These are phyloP conservation scores for Linum usitatissimum DNA, from an alignment of 345 rosid genomes.

Conservation along the genomic window DNA sequence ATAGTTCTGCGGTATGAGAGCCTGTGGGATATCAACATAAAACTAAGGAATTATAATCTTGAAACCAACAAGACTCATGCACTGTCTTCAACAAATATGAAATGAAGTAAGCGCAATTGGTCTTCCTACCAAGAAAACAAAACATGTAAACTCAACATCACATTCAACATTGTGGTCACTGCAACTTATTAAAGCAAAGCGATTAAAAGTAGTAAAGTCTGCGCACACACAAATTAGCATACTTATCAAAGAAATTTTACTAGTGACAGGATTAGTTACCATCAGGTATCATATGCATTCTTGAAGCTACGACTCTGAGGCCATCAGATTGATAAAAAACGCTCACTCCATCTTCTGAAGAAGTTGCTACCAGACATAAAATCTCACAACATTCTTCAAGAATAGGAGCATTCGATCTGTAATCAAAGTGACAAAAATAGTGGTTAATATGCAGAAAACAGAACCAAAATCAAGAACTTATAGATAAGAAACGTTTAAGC, in stretches of 20 bases:
- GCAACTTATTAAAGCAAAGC: not conserved
- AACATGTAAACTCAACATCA: not conserved
- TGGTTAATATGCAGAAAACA: not conserved
- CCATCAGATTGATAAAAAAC: constrained; percentile 53
- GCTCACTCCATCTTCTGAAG: constrained; percentile 42
- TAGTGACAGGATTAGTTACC: constrained; percentile 29
- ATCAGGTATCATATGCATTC: constrained; percentile 45
- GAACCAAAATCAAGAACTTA: not conserved
- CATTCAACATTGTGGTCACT: not conserved
- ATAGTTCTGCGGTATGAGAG: constrained; percentile 63
- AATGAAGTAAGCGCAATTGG: not conserved
- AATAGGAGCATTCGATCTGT: constrained; percentile 33
- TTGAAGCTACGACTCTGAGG: constrained; percentile 51
- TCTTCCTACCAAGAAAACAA: not conserved
- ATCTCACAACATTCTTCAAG: constrained; percentile 71
- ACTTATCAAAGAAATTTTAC: not conserved
- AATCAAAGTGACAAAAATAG: not conserved
- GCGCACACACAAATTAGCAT: not conserved
- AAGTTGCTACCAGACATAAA: constrained; percentile 51
- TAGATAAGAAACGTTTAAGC: not conserved
- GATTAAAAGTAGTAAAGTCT: not conserved
- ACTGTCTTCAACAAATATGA: not conserved
- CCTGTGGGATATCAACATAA: constrained; percentile 29
- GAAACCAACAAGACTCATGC: not conserved
- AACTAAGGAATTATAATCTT: not conserved